These are phyloP conservation scores for Coemansia sp. DNA, from an alignment of 192 early-diverging fungal species.

Conservation along the genomic window DNA sequence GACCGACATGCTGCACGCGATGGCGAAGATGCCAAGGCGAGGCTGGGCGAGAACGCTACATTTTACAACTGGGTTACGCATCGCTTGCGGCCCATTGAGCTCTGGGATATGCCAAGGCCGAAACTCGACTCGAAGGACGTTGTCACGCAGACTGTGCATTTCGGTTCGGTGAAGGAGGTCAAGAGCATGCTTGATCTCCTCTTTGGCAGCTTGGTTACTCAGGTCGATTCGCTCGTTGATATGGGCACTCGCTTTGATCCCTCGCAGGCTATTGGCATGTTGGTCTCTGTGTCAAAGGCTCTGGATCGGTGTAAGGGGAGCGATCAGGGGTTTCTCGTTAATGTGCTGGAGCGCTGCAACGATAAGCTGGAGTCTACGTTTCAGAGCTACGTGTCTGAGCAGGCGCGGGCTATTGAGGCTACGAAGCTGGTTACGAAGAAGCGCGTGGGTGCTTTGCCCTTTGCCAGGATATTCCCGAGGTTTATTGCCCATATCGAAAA, in stretches of 20 bases:
- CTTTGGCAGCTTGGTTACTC: conserved; percentile 72
- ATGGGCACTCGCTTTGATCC: conserved; percentile 70
- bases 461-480: conserved; percentile 84
- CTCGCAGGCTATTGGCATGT: conserved; percentile 78
- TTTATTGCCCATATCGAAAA: conserved; percentile 74
- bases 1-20: neutral
- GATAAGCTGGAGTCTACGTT: conserved; percentile 68
- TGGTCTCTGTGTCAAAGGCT: conserved; percentile 72
- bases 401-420: conserved; percentile 86
- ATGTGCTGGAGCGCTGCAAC: conserved; percentile 65
- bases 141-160: conserved; percentile 44
- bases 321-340: conserved; percentile 68
- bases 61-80: conserved; percentile 54
- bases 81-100: conserved; percentile 36
- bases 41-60: conserved; percentile 30
- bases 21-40: conserved; percentile 8
- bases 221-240: conserved; percentile 72
- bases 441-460: conserved; percentile 85
- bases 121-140: conserved; percentile 45
- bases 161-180: conserved; percentile 50
- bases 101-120: conserved; percentile 33
- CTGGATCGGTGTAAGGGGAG: conserved; percentile 67
- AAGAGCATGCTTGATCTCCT: conserved; percentile 78
- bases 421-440: conserved; percentile 85
- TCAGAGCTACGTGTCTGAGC: conserved; percentile 83